phyloP scores from a whole-genome alignment of 805 yeast genomes.

The Myxozyma vanderwaltii region DNA sequence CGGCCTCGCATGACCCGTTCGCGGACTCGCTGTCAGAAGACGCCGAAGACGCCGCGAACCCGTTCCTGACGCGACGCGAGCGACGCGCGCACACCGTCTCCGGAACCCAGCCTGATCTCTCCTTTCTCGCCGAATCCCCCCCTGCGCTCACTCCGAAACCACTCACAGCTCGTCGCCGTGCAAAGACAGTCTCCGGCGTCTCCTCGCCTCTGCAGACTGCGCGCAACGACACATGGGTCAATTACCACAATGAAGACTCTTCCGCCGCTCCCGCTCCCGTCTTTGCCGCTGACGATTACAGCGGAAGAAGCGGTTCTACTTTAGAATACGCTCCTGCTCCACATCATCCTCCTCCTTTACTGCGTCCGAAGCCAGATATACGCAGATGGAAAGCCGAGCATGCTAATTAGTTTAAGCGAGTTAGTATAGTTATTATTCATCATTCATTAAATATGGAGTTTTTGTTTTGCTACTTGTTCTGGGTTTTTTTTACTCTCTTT shows the following conservation, averaged over 20 bases:
- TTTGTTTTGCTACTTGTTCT: background rate
- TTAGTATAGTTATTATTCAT: background rate
- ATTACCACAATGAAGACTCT: background rate
- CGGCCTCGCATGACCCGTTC: background rate
- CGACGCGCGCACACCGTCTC: slow-evolving; percentile 13
- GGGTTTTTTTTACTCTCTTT: background rate
- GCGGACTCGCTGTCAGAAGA: slow-evolving; percentile 5
- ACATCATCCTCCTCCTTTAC: background rate
- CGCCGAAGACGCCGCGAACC: slow-evolving; percentile 4
- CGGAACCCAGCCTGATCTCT: slow-evolving; percentile 1
- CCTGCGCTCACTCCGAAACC: slow-evolving; percentile 13
- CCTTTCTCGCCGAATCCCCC: background rate
- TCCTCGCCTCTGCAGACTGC: slow-evolving; percentile 11
- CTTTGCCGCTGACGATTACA: background rate
- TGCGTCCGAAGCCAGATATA: slow-evolving; percentile 8
- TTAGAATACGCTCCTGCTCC: background rate
- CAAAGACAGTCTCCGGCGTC: slow-evolving; percentile 4
- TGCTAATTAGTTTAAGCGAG: background rate
- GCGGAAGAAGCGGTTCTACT: background rate
- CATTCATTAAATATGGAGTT: background rate
- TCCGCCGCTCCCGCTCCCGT: background rate
- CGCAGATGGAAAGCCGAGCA: slow-evolving; percentile 4
- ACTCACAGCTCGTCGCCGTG: slow-evolving; percentile 11
- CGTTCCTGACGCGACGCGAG: slow-evolving; percentile 16
- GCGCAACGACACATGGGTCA: background rate